Base-by-base conservation (phyloP, 768 basidiomycete genomes). In the Termitomyces bulborhizus region DNA sequence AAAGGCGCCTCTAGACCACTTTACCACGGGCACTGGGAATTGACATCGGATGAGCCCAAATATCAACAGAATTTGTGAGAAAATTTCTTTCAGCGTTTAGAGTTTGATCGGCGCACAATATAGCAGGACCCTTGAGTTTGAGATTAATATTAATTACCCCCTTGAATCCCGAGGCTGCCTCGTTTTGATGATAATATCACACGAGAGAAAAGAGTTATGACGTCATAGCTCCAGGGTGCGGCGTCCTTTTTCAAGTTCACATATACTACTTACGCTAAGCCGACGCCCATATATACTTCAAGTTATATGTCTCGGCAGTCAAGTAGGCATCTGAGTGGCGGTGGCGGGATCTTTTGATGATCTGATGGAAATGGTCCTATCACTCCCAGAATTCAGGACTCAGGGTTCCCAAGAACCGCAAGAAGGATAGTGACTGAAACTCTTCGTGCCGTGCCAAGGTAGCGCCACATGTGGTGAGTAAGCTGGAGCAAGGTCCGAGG, bases 91-190 rank as follows among this genome's bases (percentile, higher is more conserved):
- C 48, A 13, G 27, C 26, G 9, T 49, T 48, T 27, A 50, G n/a
- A 39, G 48, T 50, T 50, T 50, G 48, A 50, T 50, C 48, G 48
- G 48, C 37, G 15, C 37, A 26, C 47, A 44, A 44, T 12, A 48
- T 26, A 24, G 16, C 36, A 16, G 36, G 16, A 37, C 12, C 36
- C 36, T 39, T 37, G 26, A n/a, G 34, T 27, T 29, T 50, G 37
- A 50, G 24, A 49, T 49, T 50, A 48, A 48, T 48, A 50, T 50
- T 50, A 40, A 29, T 50, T 39, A 12, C 37, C 49, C 26, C 37
- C 37, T 18, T 29, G 37, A 50, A 29, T 49, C 48, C 18, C 34
- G 21, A 48, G 46, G 46, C 32, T 9, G 34, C 36, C 47, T 49
- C 24, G 36, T 37, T 26, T 49, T 37, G 36, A 26, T 49, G 24